Evolutionary conservation across 2,329 filamentous ascomycete genomes (phyloP).

Genomic region (Colletotrichum musicola): DNA sequence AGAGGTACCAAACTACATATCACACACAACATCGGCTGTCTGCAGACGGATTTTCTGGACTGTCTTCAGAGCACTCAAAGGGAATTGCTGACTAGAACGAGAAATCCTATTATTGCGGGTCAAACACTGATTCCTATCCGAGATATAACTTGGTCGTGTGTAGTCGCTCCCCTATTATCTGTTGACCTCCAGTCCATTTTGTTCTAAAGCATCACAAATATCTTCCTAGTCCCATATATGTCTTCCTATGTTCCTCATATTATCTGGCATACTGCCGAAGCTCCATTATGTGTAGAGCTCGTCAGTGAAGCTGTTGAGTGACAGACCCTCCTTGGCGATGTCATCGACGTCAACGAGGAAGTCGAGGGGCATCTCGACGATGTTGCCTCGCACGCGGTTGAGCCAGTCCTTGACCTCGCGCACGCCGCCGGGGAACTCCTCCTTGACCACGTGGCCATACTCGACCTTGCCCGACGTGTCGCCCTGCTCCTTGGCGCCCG

Average conservation of each 20-base stretch:
- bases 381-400: constrained; percentile 73
- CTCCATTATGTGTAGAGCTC: constrained; percentile 73
- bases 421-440: constrained; percentile 80
- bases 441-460: constrained; percentile 89
- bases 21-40: no score
- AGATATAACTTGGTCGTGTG: background rate
- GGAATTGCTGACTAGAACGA: background rate
- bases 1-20: no score
- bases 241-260: background rate
- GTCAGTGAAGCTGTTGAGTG: constrained; percentile 78
- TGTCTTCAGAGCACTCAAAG: background rate
- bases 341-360: constrained; percentile 87
- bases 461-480: constrained; percentile 70
- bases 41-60: no score
- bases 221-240: background rate
- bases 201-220: background rate
- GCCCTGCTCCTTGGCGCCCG: constrained; percentile 54
- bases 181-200: background rate
- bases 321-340: constrained; percentile 84
- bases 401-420: constrained; percentile 80
- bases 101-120: background rate
- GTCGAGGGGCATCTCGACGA: constrained; percentile 91
- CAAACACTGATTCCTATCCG: background rate
- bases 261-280: no score
- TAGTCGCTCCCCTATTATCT: background rate